These are phyloP conservation scores for Mentha longifolia DNA, from an alignment of 257 asterid genomes.

Conservation along the genomic window DNA sequence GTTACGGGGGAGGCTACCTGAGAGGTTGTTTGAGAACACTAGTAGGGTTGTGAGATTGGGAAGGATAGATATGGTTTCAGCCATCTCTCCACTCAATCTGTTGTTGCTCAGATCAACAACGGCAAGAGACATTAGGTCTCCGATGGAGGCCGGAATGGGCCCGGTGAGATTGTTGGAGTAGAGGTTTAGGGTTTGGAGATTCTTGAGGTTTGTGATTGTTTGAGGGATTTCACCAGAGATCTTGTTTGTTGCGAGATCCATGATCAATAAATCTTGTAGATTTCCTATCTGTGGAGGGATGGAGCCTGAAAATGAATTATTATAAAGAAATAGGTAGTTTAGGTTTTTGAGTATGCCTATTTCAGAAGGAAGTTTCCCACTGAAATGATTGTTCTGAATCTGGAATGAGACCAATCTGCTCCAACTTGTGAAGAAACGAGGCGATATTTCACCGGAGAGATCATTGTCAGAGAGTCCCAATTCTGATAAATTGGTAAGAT, in stretches of 20 bases:
- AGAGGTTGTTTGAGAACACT: conserved; percentile 50
- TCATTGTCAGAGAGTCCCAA: conserved; percentile 65
- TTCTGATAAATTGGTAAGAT: conserved; percentile 43
- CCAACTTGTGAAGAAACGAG: conserved; percentile 56
- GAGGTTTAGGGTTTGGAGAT: conserved; percentile 48
- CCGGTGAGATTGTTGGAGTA: conserved; percentile 62
- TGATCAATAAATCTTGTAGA: conserved; percentile 31
- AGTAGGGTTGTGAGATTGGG: conserved; percentile 35
- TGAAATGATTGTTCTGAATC: conserved; percentile 60
- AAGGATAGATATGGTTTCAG: conserved; percentile 56
- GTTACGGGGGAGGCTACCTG: conserved; percentile 56
- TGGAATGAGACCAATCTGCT: conserved; percentile 58
- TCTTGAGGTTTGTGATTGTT: conserved; percentile 52
- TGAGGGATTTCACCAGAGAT: conserved; percentile 67
- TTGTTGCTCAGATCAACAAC: conserved; percentile 53
- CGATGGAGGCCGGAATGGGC: conserved; percentile 49
- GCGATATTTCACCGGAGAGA: conserved; percentile 59
- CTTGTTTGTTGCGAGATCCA: conserved; percentile 57
- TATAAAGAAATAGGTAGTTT: conserved; percentile 38
- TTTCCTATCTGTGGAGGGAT: conserved; percentile 63
- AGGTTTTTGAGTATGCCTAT: conserved; percentile 53
- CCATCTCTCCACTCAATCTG: conserved; percentile 58
- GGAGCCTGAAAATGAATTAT: conserved; percentile 58
- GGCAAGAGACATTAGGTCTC: conserved; percentile 43
- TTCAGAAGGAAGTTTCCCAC: conserved; percentile 61